These are phyloP conservation scores for Meyerozyma athensensis DNA, from an alignment of 1,139 yeast species.

Conservation along the genomic window DNA sequence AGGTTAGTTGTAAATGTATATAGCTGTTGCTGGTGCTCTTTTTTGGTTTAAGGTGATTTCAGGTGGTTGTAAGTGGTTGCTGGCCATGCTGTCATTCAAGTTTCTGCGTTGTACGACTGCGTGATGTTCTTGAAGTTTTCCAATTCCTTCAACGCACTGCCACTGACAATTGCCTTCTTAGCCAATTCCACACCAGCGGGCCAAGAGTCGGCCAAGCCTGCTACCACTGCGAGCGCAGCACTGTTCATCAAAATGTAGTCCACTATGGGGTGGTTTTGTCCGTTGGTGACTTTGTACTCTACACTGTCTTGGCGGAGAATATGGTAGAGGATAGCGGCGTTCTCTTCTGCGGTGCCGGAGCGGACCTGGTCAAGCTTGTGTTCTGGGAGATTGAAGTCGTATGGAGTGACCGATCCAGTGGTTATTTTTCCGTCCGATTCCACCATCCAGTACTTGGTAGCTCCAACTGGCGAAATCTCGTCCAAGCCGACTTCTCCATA, in stretches of 20 bases:
- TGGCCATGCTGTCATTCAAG: too few species aligned
- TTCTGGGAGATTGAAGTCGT: constrained; percentile 75
- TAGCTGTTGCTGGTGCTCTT: too few species aligned
- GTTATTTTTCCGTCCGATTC: constrained; percentile 40
- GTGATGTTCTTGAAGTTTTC: constrained; percentile 42
- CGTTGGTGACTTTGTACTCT: constrained; percentile 29
- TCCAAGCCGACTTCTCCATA: constrained; percentile 90
- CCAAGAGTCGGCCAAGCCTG: constrained; percentile 67
- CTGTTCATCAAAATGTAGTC: constrained; percentile 87
- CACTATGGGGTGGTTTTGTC: constrained; percentile 54
- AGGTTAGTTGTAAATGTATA: too few species aligned
- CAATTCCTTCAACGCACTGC: constrained; percentile 60
- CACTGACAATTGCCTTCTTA: constrained; percentile 57
- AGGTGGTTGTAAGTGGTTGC: not conserved
- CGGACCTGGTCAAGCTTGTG: constrained; percentile 64
- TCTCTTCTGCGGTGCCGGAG: constrained; percentile 84
- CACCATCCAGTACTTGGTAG: constrained; percentile 74
- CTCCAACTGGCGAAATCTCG: constrained; percentile 87
- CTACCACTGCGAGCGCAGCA: constrained; percentile 78
- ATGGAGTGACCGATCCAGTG: constrained; percentile 44
- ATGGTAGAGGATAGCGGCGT: constrained; percentile 59
- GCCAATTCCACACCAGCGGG: constrained; percentile 75
- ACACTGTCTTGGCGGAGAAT: constrained; percentile 52
- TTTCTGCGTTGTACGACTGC: not conserved
- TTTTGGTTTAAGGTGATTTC: not conserved